These are phyloP conservation scores for Beverwykella pulmonaria DNA, from an alignment of 495 filamentous ascomycete species.

Conservation along the genomic window DNA sequence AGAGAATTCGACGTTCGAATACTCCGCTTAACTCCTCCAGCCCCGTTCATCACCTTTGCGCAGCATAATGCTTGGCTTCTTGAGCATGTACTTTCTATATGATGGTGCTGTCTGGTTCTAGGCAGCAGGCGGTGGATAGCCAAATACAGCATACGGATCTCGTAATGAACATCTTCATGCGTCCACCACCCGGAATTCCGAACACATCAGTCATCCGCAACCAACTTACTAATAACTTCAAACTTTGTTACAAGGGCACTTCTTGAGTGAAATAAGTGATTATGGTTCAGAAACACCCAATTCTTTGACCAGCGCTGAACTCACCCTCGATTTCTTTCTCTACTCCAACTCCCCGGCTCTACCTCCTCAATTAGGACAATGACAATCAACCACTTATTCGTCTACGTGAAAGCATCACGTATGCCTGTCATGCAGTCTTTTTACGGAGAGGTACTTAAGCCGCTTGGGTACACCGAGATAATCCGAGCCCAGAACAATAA, in stretches of 20 bases:
- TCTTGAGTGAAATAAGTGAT: background rate
- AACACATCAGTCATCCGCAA: background rate
- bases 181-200: background rate
- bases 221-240: background rate
- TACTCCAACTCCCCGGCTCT: background rate
- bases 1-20: background rate
- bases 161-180: background rate
- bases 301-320: background rate
- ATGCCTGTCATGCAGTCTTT: conserved; percentile 35
- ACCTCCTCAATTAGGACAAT: conserved; percentile 22
- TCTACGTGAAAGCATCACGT: conserved; percentile 26
- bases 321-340: background rate
- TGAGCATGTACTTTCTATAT: background rate
- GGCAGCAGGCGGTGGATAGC: background rate
- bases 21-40: background rate
- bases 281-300: background rate
- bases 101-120: background rate
- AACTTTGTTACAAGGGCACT: background rate
- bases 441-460: conserved; percentile 31
- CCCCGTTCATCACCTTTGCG: background rate
- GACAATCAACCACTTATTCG: conserved; percentile 43
- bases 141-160: background rate
- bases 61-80: background rate
- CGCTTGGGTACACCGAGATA: conserved; percentile 40
- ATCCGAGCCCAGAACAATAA: conserved; percentile 21